Evolutionary conservation across 805 yeast species (phyloP), one percentile per base, ranked within the genome.

Genomic region (Maudiozyma turicensis): DNA sequence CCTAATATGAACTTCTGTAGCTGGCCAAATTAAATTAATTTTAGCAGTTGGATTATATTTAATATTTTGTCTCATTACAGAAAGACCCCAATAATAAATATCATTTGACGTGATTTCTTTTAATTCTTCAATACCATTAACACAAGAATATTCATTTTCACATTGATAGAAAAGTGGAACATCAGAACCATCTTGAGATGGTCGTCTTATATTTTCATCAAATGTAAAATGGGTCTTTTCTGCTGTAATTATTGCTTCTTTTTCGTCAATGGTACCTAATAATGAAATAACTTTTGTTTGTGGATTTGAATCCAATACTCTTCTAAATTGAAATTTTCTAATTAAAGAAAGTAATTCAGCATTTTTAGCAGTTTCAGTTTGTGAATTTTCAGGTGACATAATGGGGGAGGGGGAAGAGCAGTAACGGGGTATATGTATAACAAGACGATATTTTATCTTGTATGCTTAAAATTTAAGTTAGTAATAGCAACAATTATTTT

Each of bases 11-110:
- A 81, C 76, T 45, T 78, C 81, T 0, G 96, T 83, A 1, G 98
- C 98, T 0, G 99, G 99, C 63, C 78, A 88, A 30, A 90, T 81
- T 48, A 91, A 58, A 56, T 84, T 88, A 50, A 87, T 57, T 59
- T 90, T 89, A 13, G 82, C 82, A 0, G 80, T 74, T 1, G 95
- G 86, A 5, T 57, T 57, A 0, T 57, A 54, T 0, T 68, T 70
- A n/a, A 79, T 51, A 44, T 74, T 70, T 53, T 78, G 82, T 3
- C 56, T 56, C 40, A 84, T 54, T 1, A 75, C 64, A 0, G 78
- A 77, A 43, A 77, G 64, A 11, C 87, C 86, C 97, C 98, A 91
- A 52, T 75, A 75, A 60, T 91, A 91, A 1, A 90, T 81, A 57
- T 88, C 97, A 63, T 91, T 93, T 13, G 69, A 63, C n/a, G 86